Evolutionary conservation across 73 alveolate genomes (phyloP).

Genomic region (Breviolum minutum): DNA sequence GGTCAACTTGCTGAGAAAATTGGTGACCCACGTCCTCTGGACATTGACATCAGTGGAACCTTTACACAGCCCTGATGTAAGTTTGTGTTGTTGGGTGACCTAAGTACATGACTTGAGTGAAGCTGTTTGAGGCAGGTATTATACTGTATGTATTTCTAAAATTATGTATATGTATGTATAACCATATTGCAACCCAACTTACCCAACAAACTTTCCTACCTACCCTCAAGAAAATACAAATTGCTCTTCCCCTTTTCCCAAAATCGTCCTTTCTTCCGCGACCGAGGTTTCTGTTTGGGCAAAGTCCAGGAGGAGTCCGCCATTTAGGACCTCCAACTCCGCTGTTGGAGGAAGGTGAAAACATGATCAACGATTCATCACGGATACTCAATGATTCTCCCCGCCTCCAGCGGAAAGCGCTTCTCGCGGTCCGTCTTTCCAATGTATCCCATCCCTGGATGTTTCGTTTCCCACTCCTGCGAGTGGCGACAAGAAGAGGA

Average conservation of each 20-base stretch:
- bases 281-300: conserved; percentile 5
- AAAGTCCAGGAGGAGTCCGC: conserved; percentile 37
- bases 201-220: neutral
- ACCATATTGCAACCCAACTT: neutral
- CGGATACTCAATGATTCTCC: neutral
- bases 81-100: too few species aligned
- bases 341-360: too few species aligned
- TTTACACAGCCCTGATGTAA: too few species aligned
- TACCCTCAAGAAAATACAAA: neutral
- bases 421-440: conserved; percentile 85
- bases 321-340: conserved; percentile 19
- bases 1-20: conserved; percentile 9
- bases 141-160: too few species aligned
- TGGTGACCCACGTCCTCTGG: conserved; percentile 30
- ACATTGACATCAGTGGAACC: neutral
- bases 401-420: conserved; percentile 57
- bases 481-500: neutral
- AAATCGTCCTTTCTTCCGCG: conserved; percentile 4
- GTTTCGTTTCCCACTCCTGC: conserved; percentile 82
- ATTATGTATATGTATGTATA: too few species aligned
- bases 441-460: conserved; percentile 68
- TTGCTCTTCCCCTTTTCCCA: neutral
- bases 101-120: too few species aligned
- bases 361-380: neutral
- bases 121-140: too few species aligned